Evolutionary conservation across 768 basidiomycete species (phyloP).

Genomic region (Termitomyces heimii): DNA sequence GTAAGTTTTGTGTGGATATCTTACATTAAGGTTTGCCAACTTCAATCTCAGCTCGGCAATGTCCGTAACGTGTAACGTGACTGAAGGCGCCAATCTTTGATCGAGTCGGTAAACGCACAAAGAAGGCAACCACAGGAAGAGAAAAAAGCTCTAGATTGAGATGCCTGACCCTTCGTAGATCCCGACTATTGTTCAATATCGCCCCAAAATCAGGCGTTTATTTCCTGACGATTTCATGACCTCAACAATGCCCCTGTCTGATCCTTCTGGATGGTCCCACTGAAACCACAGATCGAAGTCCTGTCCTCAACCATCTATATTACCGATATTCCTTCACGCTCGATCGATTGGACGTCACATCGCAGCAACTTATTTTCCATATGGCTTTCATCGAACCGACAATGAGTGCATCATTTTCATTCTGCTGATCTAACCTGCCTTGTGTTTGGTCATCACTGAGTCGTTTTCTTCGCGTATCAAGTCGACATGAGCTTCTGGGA

Average conservation of each 20-base stretch:
- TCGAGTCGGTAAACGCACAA: neutral
- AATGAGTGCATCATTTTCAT: neutral
- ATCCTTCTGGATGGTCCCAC: neutral
- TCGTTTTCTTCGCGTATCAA: neutral
- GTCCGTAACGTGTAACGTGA: conserved; percentile 16
- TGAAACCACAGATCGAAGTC: neutral
- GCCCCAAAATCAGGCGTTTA: neutral
- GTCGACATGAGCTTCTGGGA: neutral
- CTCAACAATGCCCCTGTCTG: neutral
- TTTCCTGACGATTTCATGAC: neutral
- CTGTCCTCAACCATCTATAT: neutral
- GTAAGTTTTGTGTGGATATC: conserved; percentile 51
- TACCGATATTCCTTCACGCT: neutral
- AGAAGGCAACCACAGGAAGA: neutral
- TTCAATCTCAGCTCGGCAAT: conserved; percentile 32
- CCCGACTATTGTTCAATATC: neutral
- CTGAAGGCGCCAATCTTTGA: neutral
- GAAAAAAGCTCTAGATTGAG: neutral
- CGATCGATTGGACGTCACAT: neutral
- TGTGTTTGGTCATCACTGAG: neutral
- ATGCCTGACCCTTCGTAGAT: neutral
- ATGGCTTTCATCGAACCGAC: neutral
- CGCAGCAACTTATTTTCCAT: neutral
- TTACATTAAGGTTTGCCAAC: conserved; percentile 34
- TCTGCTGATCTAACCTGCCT: neutral